A percentile compares a stretch with the other conserved stretches of the same genome.
Evolutionary conservation across 1,139 yeast species (phyloP).

Genomic region (Trichomonascaceae sp.): DNA sequence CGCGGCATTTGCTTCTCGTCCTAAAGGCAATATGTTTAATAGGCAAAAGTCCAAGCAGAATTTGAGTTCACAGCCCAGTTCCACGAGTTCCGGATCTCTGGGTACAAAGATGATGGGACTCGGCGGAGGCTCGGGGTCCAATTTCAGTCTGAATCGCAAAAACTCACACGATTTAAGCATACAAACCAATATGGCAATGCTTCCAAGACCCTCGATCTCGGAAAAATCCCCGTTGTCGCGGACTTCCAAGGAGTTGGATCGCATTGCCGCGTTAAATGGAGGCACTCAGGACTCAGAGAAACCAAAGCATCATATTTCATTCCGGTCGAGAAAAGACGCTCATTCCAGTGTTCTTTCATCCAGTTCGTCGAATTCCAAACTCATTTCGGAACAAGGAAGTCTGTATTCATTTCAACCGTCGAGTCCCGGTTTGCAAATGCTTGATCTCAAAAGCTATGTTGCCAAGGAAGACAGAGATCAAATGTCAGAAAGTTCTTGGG

Average conservation of each 20-base stretch:
- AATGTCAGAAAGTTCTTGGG: conserved; percentile 46
- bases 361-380: conserved; percentile 43
- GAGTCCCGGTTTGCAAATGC: conserved; percentile 31
- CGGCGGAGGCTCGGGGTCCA: neutral
- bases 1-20: conserved; percentile 28
- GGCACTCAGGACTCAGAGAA: conserved; percentile 17
- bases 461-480: conserved; percentile 41
- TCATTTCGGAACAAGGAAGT: conserved; percentile 38
- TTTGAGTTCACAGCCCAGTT: conserved; percentile 16
- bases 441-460: conserved; percentile 30
- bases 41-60: conserved; percentile 30
- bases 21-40: conserved; percentile 31
- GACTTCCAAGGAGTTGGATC: conserved; percentile 40
- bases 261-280: conserved; percentile 33
- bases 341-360: conserved; percentile 40
- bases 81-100: neutral
- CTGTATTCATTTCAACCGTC: conserved; percentile 45
- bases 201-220: conserved; percentile 30
- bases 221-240: conserved; percentile 38
- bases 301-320: conserved; percentile 39
- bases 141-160: conserved; percentile 15
- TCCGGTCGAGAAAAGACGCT: conserved; percentile 36
- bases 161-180: conserved; percentile 31
- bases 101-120: conserved; percentile 2
- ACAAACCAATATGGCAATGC: conserved; percentile 26